phyloP scores from a whole-genome alignment of 257 asterid species.

The Scutellaria galericulata region DNA sequence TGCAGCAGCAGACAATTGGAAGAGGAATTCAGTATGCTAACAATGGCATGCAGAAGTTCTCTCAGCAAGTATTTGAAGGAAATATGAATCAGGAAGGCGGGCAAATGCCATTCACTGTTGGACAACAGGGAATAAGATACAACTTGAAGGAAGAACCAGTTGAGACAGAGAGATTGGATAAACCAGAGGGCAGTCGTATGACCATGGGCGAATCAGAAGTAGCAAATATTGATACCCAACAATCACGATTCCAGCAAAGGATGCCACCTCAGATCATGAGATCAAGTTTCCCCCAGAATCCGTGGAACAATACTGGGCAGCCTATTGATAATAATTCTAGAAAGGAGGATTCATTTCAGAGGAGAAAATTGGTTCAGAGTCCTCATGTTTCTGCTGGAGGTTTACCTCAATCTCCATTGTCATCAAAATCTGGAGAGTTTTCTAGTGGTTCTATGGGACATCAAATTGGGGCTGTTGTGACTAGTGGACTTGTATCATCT shows the following conservation, averaged over 20 bases:
- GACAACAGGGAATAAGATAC: constrained; percentile 80
- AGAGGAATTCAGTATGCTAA: constrained; percentile 68
- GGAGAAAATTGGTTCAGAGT: constrained; percentile 83
- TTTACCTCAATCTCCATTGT: constrained; percentile 95
- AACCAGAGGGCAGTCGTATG: constrained; percentile 57
- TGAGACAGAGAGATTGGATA: constrained; percentile 76
- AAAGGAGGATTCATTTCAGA: constrained; percentile 59
- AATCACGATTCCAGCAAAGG: constrained; percentile 75
- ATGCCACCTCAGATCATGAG: constrained; percentile 68
- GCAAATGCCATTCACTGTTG: constrained; percentile 57
- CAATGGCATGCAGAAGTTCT: constrained; percentile 68
- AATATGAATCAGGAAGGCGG: constrained; percentile 73
- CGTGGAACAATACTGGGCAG: constrained; percentile 79
- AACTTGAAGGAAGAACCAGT: constrained; percentile 89
- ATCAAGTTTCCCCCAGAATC: constrained; percentile 67
- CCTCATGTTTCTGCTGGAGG: constrained; percentile 94
- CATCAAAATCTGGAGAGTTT: constrained; percentile 93
- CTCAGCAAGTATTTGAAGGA: constrained; percentile 74
- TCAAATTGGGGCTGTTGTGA: constrained; percentile 78
- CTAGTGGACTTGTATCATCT: constrained; percentile 66
- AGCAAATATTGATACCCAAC: constrained; percentile 62
- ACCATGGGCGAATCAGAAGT: constrained; percentile 59
- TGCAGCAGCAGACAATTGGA: constrained; percentile 66
- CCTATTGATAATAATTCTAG: constrained; percentile 70
- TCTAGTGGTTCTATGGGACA: constrained; percentile 92